Evolutionary conservation across 768 basidiomycete genomes (phyloP).

Genomic region (Termitomyces sp.): DNA sequence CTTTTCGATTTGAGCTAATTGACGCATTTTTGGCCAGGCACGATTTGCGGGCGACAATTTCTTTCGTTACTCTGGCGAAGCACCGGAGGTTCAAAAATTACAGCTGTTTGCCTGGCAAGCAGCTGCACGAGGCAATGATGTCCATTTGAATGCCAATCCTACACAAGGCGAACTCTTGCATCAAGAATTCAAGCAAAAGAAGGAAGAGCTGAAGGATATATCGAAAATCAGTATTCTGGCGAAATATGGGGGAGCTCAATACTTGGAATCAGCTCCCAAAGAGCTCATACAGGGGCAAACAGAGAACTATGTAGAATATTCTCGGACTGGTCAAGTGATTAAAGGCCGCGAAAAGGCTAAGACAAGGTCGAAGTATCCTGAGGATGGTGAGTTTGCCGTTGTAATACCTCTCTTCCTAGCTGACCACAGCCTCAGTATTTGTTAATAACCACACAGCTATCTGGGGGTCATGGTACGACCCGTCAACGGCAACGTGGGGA

Average conservation of each 20-base stretch:
- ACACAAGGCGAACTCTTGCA: constrained; percentile 93
- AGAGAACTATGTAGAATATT: constrained; percentile 97
- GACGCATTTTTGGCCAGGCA: constrained; percentile 39
- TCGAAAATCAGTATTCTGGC: constrained; percentile 86
- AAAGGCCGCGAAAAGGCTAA: constrained; percentile 90
- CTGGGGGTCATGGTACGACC: constrained; percentile 97
- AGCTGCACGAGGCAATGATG: constrained; percentile 86
- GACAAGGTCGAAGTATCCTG: constrained; percentile 87
- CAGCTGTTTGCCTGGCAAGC: constrained; percentile 99
- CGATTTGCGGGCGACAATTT: constrained; percentile 97
- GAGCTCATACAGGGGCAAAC: constrained; percentile 95
- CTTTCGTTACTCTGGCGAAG: constrained; percentile 85
- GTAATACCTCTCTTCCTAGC: not conserved
- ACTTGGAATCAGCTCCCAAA: constrained; percentile 83
- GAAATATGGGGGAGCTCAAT: constrained; percentile 93
- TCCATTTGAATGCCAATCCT: constrained; percentile 94
- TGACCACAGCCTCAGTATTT: constrained; percentile 46
- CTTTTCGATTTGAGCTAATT: not conserved
- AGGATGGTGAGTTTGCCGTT: constrained; percentile 68
- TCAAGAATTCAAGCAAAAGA: constrained; percentile 87
- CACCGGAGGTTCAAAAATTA: constrained; percentile 85
- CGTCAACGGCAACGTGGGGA: constrained; percentile 73
- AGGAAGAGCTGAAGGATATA: constrained; percentile 84
- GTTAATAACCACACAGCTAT: constrained; percentile 91
- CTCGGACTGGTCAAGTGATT: constrained; percentile 82